Conservation (phyloP, 192 early-diverging fungal genomes). For the Gorgonomyces haynaldii region DNA sequence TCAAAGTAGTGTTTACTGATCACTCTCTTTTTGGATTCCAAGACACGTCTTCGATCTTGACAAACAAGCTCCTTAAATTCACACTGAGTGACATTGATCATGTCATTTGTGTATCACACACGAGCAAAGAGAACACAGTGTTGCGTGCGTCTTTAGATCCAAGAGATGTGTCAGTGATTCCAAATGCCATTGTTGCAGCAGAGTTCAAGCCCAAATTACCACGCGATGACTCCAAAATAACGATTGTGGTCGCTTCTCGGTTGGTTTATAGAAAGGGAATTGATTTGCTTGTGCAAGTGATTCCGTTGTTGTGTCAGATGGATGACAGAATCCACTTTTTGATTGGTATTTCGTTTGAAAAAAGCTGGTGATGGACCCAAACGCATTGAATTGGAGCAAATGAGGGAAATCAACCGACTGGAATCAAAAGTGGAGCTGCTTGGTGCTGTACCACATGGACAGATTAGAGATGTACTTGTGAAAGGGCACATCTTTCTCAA, state of each 20-base stretch:
- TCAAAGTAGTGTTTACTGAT: conserved; percentile 90
- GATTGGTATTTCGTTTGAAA: conserved; percentile 54
- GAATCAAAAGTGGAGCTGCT: conserved; percentile 87
- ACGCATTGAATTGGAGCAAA: conserved; percentile 90
- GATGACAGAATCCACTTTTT: conserved; percentile 77
- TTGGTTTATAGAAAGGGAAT: conserved; percentile 88
- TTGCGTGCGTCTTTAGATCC: conserved; percentile 84
- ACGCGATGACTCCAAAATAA: conserved; percentile 65
- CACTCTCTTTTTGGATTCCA: conserved; percentile 97
- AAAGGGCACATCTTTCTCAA: conserved; percentile 95
- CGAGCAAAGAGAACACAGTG: conserved; percentile 99
- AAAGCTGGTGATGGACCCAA: conserved; percentile 89
- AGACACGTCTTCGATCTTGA: conserved; percentile 79
- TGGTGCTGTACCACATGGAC: conserved; percentile 67
- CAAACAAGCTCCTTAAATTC: conserved; percentile 95
- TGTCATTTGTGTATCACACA: conserved; percentile 96
- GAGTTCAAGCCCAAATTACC: conserved; percentile 76
- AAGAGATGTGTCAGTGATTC: conserved; percentile 83
- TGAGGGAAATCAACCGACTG: conserved; percentile 84
- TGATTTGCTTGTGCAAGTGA: conserved; percentile 79
- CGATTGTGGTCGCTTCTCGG: conserved; percentile 85
- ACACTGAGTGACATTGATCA: conserved; percentile 94
- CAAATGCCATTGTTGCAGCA: conserved; percentile 92
- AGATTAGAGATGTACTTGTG: conserved; percentile 77
- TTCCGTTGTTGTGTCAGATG: conserved; percentile 79